Conservation (phyloP, 768 basidiomycete species). For the Lactifluus hygrophoroides region DNA sequence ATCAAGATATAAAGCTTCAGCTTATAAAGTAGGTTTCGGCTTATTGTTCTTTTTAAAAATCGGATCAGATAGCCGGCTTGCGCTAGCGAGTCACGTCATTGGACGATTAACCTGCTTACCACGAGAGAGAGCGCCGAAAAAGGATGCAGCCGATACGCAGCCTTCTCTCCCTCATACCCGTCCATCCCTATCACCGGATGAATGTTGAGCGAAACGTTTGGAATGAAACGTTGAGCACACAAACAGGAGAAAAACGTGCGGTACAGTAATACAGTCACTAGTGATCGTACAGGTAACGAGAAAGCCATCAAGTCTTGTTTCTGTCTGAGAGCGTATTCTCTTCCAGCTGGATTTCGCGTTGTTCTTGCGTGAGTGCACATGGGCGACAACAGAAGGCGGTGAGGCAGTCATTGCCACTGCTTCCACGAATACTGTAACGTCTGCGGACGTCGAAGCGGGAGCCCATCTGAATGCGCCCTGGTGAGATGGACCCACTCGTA, state of each 20-base stretch:
- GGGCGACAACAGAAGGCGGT: slow-evolving; percentile 36
- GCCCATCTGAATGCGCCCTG: slow-evolving; percentile 25
- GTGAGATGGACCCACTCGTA: slow-evolving; percentile 15
- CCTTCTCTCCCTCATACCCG: not conserved
- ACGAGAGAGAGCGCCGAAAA: too few relatives aligned
- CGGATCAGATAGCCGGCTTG: too few relatives aligned
- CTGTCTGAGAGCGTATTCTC: slow-evolving; percentile 34
- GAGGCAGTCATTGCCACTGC: slow-evolving; percentile 34
- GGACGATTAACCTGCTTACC: not conserved
- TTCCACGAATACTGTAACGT: slow-evolving; percentile 42
- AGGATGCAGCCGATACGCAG: too few relatives aligned
- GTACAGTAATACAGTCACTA: not conserved
- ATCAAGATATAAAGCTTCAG: too few relatives aligned
- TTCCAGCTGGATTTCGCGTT: slow-evolving; percentile 39
- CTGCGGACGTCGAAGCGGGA: slow-evolving; percentile 33
- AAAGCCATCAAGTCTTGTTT: not conserved
- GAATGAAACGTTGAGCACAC: not conserved
- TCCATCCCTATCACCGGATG: too few relatives aligned
- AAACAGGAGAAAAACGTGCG: not conserved
- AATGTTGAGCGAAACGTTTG: not conserved
- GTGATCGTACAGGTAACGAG: not conserved
- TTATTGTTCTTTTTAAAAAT: too few relatives aligned
- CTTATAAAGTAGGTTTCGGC: too few relatives aligned
- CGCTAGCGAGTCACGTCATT: not conserved
- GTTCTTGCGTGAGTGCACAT: slow-evolving; percentile 43